Evolutionary conservation across 768 basidiomycete genomes (phyloP).

Genomic region (Suillus subalutaceus): DNA sequence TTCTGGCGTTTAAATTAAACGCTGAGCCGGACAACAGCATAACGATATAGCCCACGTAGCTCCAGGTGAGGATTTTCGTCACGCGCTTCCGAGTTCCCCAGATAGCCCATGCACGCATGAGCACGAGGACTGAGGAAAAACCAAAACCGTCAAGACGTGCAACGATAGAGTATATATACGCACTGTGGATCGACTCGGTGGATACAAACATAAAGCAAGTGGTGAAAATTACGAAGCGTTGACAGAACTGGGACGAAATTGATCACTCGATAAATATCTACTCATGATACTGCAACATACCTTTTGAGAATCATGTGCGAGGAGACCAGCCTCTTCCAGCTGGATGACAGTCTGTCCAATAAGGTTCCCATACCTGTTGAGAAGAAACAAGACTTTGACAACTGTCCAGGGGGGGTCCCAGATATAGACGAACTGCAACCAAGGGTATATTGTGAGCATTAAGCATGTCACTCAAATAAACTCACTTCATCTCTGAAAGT

Average conservation of each 20-base stretch:
- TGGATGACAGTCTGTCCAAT: conserved; percentile 15
- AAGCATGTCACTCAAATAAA: neutral
- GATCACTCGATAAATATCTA: neutral
- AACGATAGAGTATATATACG: neutral
- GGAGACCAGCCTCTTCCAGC: conserved; percentile 11
- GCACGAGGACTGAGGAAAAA: conserved; percentile 11
- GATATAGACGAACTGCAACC: conserved; percentile 16
- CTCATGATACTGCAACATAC: conserved; percentile 8
- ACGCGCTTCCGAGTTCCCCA: conserved; percentile 7
- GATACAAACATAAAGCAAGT: neutral
- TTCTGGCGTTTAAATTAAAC: neutral
- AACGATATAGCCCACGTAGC: conserved; percentile 1
- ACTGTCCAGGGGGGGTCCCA: conserved; percentile 19
- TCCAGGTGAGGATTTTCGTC: neutral
- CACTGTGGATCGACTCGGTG: conserved; percentile 12
- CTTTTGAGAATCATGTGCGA: conserved; percentile 3
- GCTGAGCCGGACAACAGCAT: neutral
- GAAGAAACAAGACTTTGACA: conserved; percentile 15
- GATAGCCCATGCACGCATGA: conserved; percentile 14
- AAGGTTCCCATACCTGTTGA: conserved; percentile 22
- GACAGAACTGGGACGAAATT: conserved; percentile 3
- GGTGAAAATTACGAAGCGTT: neutral
- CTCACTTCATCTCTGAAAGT: conserved; percentile 20
- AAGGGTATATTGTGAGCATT: neutral
- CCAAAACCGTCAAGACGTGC: neutral